Evolutionary conservation across 768 basidiomycete species (phyloP), one percentile per base, ranked within the genome.

Genomic region (Lanmaoa pseudosensibilis): DNA sequence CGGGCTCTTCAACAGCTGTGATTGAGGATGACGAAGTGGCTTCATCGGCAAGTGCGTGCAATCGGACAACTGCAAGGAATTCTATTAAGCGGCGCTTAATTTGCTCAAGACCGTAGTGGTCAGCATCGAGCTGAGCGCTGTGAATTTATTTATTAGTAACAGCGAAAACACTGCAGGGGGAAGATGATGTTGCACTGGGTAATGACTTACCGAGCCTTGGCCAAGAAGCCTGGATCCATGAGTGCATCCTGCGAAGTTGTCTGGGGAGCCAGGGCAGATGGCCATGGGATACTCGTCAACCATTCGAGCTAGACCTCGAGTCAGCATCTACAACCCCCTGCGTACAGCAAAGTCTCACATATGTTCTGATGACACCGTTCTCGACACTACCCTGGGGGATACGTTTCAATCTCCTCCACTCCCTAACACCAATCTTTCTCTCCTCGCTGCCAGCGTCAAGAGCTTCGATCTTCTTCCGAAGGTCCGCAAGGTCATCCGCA

Each of bases 341-440:
- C 44, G 25, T 39, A 59, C 23, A 41, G 21, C 27, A 23, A 2
- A 12, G 8, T 77, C 87, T 63, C 65, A 91, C 92, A 69, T 90
- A 94, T 68, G 78, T 87, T 46, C 91, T 78, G 48, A 94, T 87
- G 36, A 96, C 94, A 5, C 93, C 92, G 66, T 91, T 85, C 76
- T 97, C 95, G 2, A 93, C 91, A 50, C 90, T 92, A 18, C 92
- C 91, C 34, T 86, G 84, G 0, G 93, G 92, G n/a, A 92, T 95
- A 19, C 92, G 83, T 70, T 86, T 88, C 33, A 97, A 74, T 41
- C 95, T 76, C 63, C 85, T 83, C 83, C 90, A 91, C 68, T 98
- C 95, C 34, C 91, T 74, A 0, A 87, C 81, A 23, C 88, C 89
- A 70, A 89, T 86, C 69, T 87, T 90, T 40, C 90, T 80, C 68